Conservation (phyloP, 371 early-diverging fungal species). For the Racocetra persica region DNA sequence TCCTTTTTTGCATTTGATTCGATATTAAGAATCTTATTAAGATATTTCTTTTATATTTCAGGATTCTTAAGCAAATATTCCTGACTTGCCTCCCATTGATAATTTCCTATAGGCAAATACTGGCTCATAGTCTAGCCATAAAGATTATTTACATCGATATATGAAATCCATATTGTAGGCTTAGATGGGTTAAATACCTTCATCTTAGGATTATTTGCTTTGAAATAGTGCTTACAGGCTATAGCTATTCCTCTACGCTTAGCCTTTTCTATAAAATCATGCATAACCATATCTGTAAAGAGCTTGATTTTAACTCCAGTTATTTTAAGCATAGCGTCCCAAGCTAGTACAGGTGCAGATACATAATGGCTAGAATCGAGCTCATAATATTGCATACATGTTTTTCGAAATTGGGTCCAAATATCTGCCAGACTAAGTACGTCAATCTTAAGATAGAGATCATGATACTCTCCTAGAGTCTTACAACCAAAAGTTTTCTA, state of each 20-base stretch:
- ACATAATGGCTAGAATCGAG: conserved; percentile 9
- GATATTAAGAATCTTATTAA: conserved; percentile 14
- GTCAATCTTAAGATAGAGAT: conserved; percentile 31
- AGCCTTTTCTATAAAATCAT: conserved; percentile 28
- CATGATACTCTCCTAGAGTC: conserved; percentile 23
- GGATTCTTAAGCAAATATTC: conserved; percentile 2
- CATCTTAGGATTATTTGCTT: conserved; percentile 37
- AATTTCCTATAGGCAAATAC: conserved; percentile 16
- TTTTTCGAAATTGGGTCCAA: conserved; percentile 1
- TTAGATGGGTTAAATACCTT: conserved; percentile 14
- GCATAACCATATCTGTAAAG: neutral
- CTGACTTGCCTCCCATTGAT: neutral
- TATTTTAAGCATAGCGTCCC: no score
- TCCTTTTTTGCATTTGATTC: conserved; percentile 8
- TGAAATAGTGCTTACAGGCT: neutral
- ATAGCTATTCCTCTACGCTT: conserved; percentile 23
- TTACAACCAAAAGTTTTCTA: conserved; percentile 17
- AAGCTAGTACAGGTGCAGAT: neutral
- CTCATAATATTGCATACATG: conserved; percentile 23
- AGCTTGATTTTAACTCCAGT: no score
- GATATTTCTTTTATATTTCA: conserved; percentile 16
- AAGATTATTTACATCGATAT: conserved; percentile 33
- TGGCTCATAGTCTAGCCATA: conserved; percentile 29
- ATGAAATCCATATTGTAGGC: conserved; percentile 16
- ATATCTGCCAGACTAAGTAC: conserved; percentile 23